Base-by-base conservation (phyloP, 192 early-diverging fungal genomes). In the Oehlia diaphana region DNA sequence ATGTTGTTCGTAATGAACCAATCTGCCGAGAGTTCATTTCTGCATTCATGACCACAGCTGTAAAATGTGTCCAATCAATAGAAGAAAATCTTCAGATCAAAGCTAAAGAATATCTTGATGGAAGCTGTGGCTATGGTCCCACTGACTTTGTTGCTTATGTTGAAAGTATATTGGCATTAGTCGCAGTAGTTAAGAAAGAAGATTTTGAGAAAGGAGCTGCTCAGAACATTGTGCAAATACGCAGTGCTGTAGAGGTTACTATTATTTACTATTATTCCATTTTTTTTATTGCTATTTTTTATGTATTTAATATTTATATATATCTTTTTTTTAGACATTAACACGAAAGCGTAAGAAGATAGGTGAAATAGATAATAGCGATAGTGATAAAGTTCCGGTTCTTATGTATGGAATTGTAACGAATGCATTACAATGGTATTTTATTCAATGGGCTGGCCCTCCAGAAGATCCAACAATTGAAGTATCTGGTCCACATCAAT, bases 371-470 rank as follows among this genome's bases (percentile, higher is more conserved):
- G 49, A 58, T 19, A 26, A 26, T 26, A 26, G 26, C 26, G 28
- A 47, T 31, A 39, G 6, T 7, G 7, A 42, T 42, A 7, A 26
- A 26, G 26, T 42, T 42, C 39, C 39, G 44, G 6, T 53, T 50
- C 50, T 74, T 42, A 42, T 42, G 47, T 74, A 53, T 58, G 72
- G 75, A n/a, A 76, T 76, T 42, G 75, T 65, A 13, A 64, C 75
- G 9, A 76, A 65, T 64, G 75, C 13, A 58, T 28, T 61, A 63
- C 49, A 61, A 58, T 75, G 31, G 73, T 35, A 35, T 35, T 75
- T 75, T 33, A 44, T 75, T 75, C 23, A 35, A 35, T 75, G 31
- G 73, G 73, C 50, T 8, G 73, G 58, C 28, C 39, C 73, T n/a
- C 9, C 49, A 75, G 73, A 31, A 1, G 58, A 75, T 39, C 26